Evolutionary conservation across 345 rosid genomes (phyloP), one percentile per base, ranked within the genome.

Genomic region (Rhodamnia argentea): DNA sequence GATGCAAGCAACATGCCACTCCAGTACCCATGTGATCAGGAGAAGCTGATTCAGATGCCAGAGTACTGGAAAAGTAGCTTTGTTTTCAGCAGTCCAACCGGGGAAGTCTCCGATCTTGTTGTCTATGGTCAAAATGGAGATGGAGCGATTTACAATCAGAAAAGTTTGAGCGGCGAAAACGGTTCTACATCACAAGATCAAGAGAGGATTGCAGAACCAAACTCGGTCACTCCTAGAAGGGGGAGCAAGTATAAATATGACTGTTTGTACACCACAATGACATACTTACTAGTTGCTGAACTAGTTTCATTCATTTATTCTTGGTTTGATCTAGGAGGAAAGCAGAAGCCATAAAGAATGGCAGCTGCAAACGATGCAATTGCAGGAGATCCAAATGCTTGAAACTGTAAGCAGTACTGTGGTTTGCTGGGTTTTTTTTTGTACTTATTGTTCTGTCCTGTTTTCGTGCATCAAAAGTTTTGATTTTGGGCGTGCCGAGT

Each of bases 361-460:
- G 84, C 10, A 84, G 83, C 54, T 87, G 89, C 89, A 90, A 86
- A 83, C 86, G 88, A 42, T 93, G 94, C 92, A 92, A 87, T 24
- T 91, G 93, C 60, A 87, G 64, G 87, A 91, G 85, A 64, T 89
- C 93, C 58, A 89, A 84, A 84, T 93, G 94, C 90, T 82, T 91
- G 89, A 90, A 93, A 89, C 91, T 93, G 93, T 92, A 91, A 91
- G 93, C 32, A 12, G 27, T 47, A 24, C 12, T 24, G 54, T n/a
- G 32, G 32, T 24, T 23, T 13, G 27, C 83, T 2, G 3, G 59
- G 75, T 83, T 83, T 52, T 47, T 52, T 50, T 50, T 29, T 37
- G 4, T 64, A 2, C 44, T 64, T 32, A 3, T 32, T 64, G 76
- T 32, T 64, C 44, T 64, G 76, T 64, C 76, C 44, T 16, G 24